Conservation (phyloP, 2,329 filamentous ascomycete genomes). For the Cladophialophora yegresii region DNA sequence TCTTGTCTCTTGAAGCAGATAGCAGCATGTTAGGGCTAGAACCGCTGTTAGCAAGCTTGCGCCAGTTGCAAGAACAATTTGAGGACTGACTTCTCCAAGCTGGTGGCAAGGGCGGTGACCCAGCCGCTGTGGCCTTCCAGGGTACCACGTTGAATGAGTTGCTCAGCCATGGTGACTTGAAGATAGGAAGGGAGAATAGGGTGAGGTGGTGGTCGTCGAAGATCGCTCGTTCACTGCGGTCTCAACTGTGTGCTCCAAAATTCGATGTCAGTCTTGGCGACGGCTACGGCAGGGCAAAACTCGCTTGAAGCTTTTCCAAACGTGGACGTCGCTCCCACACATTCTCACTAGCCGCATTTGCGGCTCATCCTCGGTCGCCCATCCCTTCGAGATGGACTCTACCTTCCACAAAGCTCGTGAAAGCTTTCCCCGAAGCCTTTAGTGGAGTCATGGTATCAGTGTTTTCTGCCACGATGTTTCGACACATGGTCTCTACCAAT, state of each 20-base stretch:
- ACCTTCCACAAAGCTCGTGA: too few species aligned
- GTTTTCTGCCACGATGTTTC: neutral
- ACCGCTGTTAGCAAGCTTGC: conserved; percentile 43
- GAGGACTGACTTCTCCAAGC: conserved; percentile 86
- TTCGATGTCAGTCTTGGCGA: conserved; percentile 4
- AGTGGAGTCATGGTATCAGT: neutral
- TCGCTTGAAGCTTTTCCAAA: neutral
- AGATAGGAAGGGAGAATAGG: conserved; percentile 17
- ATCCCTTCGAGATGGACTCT: neutral
- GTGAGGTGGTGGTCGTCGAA: conserved; percentile 6
- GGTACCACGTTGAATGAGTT: conserved; percentile 94
- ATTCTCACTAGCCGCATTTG: neutral
- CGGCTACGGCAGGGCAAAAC: neutral
- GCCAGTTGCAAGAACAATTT: conserved; percentile 27
- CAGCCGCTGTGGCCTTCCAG: conserved; percentile 99
- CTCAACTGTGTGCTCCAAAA: conserved; percentile 18
- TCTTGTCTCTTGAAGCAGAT: conserved; percentile 96
- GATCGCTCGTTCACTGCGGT: conserved; percentile 11
- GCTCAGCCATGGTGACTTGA: conserved; percentile 72
- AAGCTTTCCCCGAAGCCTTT: neutral
- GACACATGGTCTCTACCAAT: neutral
- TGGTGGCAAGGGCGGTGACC: conserved; percentile 98
- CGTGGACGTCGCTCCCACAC: neutral
- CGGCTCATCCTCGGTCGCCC: neutral
- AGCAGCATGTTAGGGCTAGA: conserved; percentile 98